Percentiles rank a stretch among this genome's conserved stretches.
Conservation (phyloP, 345 rosid genomes). For the Gossypium turneri region DNA sequence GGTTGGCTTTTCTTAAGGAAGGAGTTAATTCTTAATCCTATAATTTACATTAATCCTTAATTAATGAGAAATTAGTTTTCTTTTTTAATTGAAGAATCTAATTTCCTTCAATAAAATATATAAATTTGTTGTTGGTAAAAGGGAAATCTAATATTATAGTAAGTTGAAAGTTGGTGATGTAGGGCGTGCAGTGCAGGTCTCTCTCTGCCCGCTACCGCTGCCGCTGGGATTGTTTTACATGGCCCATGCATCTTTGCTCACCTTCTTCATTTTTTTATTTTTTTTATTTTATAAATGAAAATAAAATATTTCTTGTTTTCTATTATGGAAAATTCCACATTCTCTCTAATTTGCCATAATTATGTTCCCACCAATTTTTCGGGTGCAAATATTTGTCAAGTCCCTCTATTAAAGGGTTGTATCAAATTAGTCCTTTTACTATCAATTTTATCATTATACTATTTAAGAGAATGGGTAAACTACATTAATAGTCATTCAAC, state of each 20-base stretch:
- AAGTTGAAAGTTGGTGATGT: constrained; percentile 9
- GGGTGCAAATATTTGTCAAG: no score
- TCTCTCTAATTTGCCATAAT: background rate
- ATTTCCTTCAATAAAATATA: background rate
- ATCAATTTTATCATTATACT: no score
- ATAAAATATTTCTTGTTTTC: background rate
- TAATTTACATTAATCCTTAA: background rate
- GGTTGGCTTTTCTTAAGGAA: constrained; percentile 29
- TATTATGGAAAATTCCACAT: background rate
- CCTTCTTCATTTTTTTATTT: background rate
- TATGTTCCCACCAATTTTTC: background rate
- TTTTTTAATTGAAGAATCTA: background rate
- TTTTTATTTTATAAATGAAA: background rate
- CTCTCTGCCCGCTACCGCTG: constrained; percentile 21
- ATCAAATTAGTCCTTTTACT: no score
- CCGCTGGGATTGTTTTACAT: constrained; percentile 27
- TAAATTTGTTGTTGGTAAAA: background rate
- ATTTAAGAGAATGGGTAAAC: no score
- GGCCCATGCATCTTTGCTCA: constrained; percentile 26
- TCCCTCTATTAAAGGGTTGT: no score
- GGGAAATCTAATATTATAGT: constrained; percentile 3
- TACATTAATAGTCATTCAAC: no score
- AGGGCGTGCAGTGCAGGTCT: constrained; percentile 18
- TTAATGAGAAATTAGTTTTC: background rate
- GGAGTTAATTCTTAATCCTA: background rate